Conservation (phyloP, 345 rosid genomes). For the Aegle marmelos region DNA sequence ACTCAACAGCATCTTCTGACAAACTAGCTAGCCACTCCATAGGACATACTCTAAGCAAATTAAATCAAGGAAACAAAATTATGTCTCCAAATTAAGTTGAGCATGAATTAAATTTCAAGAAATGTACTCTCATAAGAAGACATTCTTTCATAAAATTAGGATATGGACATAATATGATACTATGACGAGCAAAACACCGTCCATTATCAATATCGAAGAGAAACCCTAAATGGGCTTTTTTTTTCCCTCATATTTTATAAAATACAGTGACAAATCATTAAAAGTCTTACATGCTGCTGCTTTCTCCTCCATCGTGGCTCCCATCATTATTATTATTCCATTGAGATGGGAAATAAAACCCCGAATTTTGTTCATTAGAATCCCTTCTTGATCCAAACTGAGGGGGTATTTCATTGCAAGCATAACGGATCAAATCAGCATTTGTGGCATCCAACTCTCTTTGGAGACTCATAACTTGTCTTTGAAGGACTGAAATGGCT, state of each 20-base stretch:
- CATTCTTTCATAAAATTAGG: neutral
- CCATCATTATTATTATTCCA: slow-evolving; percentile 26
- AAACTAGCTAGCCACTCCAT: no score
- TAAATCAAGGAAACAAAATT: neutral
- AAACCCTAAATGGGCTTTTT: slow-evolving; percentile 28
- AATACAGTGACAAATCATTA: neutral
- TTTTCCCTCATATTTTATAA: neutral
- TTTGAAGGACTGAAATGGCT: slow-evolving; percentile 55
- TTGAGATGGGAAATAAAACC: slow-evolving; percentile 23
- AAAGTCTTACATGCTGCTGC: slow-evolving; percentile 23
- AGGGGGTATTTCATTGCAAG: slow-evolving; percentile 22
- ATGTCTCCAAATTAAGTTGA: neutral
- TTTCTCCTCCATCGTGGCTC: slow-evolving; percentile 18
- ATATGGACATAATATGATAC: neutral
- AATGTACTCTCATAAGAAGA: no score
- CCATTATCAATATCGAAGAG: slow-evolving; percentile 9
- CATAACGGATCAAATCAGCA: slow-evolving; percentile 41
- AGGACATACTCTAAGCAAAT: neutral
- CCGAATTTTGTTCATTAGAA: slow-evolving; percentile 19
- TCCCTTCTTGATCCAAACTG: slow-evolving; percentile 25
- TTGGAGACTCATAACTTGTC: slow-evolving; percentile 49
- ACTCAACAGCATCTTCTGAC: neutral
- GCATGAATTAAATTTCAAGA: no score
- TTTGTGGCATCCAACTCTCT: slow-evolving; percentile 54
- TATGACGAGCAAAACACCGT: neutral